Percentiles rank a stretch among this genome's conserved stretches.
Evolutionary conservation across 2,329 filamentous ascomycete genomes (phyloP).

Genomic region (Botrytis tulipae): DNA sequence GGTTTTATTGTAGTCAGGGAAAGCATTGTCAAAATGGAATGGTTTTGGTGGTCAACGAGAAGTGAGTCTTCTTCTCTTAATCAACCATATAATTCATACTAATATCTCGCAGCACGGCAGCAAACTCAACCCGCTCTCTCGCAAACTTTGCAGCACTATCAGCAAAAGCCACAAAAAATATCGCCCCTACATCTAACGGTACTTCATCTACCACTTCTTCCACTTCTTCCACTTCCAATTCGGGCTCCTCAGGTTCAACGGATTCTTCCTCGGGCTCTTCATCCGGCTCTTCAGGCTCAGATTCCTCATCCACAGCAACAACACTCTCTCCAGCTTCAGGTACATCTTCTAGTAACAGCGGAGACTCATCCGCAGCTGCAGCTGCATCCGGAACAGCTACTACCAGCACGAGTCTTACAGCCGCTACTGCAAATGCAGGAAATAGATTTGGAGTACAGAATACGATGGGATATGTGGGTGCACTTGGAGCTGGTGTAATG

Average conservation of each 20-base stretch:
- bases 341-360: background rate
- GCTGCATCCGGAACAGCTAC: background rate
- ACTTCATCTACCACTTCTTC: constrained; percentile 14
- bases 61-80: constrained; percentile 44
- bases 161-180: constrained; percentile 41
- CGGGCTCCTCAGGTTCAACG: background rate
- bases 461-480: background rate
- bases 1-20: constrained; percentile 74
- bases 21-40: constrained; percentile 63
- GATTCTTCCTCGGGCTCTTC: constrained; percentile 13
- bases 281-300: background rate
- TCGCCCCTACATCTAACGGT: constrained; percentile 38
- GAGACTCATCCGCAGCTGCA: background rate
- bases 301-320: background rate
- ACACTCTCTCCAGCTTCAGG: background rate
- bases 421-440: constrained; percentile 4
- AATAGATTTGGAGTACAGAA: background rate
- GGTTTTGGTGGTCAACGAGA: constrained; percentile 47
- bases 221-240: constrained; percentile 11
- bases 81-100: background rate
- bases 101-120: constrained; percentile 34
- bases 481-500: constrained; percentile 1
- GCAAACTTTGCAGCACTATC: constrained; percentile 42
- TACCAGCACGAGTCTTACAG: constrained; percentile 14
- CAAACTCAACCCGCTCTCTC: constrained; percentile 54